Evolutionary conservation across 78 protist species (phyloP).

Genomic region (Planoprotostelium fungivorum): DNA sequence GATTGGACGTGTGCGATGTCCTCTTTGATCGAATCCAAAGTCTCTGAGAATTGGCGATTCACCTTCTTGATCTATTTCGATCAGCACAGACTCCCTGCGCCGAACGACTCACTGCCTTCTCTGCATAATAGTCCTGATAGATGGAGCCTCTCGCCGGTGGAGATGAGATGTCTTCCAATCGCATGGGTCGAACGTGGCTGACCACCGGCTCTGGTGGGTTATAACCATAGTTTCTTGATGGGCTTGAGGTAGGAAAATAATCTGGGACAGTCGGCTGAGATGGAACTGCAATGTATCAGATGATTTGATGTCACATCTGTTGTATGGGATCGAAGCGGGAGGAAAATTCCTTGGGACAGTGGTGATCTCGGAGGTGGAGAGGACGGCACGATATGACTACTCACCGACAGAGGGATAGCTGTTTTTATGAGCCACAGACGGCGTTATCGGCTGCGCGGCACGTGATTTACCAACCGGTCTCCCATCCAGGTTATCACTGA

Average conservation of each 20-base stretch:
- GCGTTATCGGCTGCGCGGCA: background rate
- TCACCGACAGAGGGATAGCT: background rate
- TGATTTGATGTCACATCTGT: background rate
- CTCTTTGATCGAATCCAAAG: no score
- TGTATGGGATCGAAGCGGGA: background rate
- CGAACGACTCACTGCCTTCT: background rate
- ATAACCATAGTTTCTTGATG: no score
- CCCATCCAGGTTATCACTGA: background rate
- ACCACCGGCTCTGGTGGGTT: no score
- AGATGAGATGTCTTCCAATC: background rate
- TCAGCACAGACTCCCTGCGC: background rate
- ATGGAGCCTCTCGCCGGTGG: background rate
- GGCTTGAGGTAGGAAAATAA: background rate
- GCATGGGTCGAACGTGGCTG: background rate
- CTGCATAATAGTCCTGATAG: background rate
- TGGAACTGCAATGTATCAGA: background rate
- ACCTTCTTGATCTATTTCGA: background rate
- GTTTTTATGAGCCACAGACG: background rate
- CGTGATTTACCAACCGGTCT: background rate
- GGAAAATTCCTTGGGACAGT: background rate
- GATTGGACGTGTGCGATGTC: background rate
- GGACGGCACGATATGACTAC: no score
- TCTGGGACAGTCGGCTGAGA: background rate
- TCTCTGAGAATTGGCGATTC: background rate
- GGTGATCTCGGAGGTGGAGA: background rate